A percentile compares a stretch with the other conserved stretches of the same genome.
Conservation (phyloP, 768 basidiomycete genomes). For the Coprinopsis cinerea region DNA sequence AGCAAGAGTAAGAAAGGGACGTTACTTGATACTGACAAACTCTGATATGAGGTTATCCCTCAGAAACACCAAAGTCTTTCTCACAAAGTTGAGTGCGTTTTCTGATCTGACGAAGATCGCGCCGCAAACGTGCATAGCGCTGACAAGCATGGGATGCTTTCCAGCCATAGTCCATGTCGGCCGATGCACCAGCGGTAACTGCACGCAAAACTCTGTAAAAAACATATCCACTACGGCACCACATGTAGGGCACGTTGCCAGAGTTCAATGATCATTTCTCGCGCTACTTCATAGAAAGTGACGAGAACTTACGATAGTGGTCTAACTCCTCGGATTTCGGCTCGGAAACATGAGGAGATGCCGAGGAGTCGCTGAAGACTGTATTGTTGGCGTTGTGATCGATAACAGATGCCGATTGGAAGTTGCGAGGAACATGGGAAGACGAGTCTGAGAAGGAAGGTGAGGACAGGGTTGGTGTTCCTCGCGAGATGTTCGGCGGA, state of each 20-base stretch:
- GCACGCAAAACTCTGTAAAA: slow-evolving; percentile 45
- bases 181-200: slow-evolving; percentile 54
- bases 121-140: slow-evolving; percentile 56
- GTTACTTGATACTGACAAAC: slow-evolving; percentile 38
- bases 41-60: slow-evolving; percentile 48
- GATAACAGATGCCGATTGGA: background rate
- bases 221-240: slow-evolving; percentile 41
- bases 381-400: slow-evolving; percentile 3
- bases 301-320: slow-evolving; percentile 45
- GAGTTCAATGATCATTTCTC: too few relatives aligned
- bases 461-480: background rate
- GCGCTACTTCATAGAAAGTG: too few relatives aligned
- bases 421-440: slow-evolving; percentile 7
- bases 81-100: slow-evolving; percentile 44
- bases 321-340: slow-evolving; percentile 44
- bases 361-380: slow-evolving; percentile 28
- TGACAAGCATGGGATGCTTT: slow-evolving; percentile 46
- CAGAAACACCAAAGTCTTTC: slow-evolving; percentile 33
- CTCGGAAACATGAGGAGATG: slow-evolving; percentile 21
- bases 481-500: background rate
- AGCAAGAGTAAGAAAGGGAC: slow-evolving; percentile 12
- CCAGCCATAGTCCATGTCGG: slow-evolving; percentile 44
- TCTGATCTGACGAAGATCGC: slow-evolving; percentile 50
- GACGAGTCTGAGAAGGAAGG: slow-evolving; percentile 4
- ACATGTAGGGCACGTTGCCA: background rate